phyloP scores from a whole-genome alignment of 2,329 filamentous ascomycete species.

The Penicillium sp. region DNA sequence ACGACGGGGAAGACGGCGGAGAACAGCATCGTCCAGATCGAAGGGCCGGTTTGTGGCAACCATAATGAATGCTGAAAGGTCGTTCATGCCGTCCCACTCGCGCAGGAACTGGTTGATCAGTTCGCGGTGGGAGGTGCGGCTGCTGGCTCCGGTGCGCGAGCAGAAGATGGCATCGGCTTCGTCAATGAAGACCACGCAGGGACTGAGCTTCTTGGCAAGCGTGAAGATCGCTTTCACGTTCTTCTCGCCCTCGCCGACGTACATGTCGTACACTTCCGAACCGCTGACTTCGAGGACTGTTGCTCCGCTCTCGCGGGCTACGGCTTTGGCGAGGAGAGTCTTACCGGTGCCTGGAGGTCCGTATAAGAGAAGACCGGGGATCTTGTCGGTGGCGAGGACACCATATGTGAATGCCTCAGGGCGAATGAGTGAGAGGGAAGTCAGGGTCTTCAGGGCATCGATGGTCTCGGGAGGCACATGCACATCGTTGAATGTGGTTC shows the following conservation, averaged over 20 bases:
- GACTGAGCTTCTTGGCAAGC: conserved; percentile 79
- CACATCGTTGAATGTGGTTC: conserved; percentile 78
- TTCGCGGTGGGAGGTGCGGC: conserved; percentile 67
- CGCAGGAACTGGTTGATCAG: conserved; percentile 93
- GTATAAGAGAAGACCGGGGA: conserved; percentile 79
- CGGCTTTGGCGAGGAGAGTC: conserved; percentile 54
- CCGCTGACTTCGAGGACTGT: conserved; percentile 75
- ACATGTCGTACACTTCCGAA: conserved; percentile 90
- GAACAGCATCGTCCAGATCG: conserved; percentile 63
- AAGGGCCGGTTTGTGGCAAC: conserved; percentile 93
- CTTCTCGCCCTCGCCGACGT: conserved; percentile 91
- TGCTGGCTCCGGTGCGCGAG: conserved; percentile 55
- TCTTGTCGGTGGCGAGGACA: conserved; percentile 80
- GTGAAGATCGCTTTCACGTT: conserved; percentile 87
- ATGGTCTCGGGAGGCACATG: conserved; percentile 74
- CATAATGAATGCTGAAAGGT: conserved; percentile 86
- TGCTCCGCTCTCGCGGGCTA: conserved; percentile 58
- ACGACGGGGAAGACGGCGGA: conserved; percentile 44
- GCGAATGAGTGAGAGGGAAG: conserved; percentile 72
- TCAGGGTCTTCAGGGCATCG: conserved; percentile 78
- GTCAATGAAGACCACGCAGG: conserved; percentile 92
- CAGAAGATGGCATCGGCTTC: conserved; percentile 90
- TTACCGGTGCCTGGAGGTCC: conserved; percentile 68
- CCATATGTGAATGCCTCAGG: conserved; percentile 96
- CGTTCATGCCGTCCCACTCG: conserved; percentile 90